A percentile compares a stretch with the other conserved stretches of the same genome.
Evolutionary conservation across 495 filamentous ascomycete species (phyloP).

Genomic region (Hypoxylon perforatum): DNA sequence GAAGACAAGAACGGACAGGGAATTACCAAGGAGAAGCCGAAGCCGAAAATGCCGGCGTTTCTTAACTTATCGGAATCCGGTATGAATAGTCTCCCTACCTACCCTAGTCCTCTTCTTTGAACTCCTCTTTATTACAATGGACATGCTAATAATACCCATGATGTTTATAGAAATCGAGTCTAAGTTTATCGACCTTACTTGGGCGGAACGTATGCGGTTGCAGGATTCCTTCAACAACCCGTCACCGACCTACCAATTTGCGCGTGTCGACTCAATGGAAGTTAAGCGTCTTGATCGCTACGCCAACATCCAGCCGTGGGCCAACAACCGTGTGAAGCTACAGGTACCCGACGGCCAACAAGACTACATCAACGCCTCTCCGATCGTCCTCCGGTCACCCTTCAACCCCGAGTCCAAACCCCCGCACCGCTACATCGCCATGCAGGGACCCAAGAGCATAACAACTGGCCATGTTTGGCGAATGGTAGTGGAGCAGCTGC

Average conservation of each 20-base stretch:
- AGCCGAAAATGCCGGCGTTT: slow-evolving; percentile 56
- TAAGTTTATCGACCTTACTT: slow-evolving; percentile 71
- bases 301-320: slow-evolving; percentile 85
- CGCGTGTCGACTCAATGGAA: slow-evolving; percentile 62
- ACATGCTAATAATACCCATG: slow-evolving; percentile 20
- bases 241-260: slow-evolving; percentile 65
- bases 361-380: slow-evolving; percentile 97
- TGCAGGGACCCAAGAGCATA: slow-evolving; percentile 82
- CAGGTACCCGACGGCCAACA: slow-evolving; percentile 80
- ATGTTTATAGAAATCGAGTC: slow-evolving; percentile 55
- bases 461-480: slow-evolving; percentile 87
- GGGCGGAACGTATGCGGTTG: slow-evolving; percentile 69
- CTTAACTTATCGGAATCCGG: slow-evolving; percentile 50
- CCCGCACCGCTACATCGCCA: slow-evolving; percentile 63
- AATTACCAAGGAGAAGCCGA: slow-evolving; percentile 24
- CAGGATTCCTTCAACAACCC: slow-evolving; percentile 54
- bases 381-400: slow-evolving; percentile 77
- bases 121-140: not conserved
- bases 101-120: not conserved
- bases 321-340: slow-evolving; percentile 84
- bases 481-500: slow-evolving; percentile 90
- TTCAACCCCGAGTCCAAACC: slow-evolving; percentile 57
- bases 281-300: slow-evolving; percentile 77
- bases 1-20: slow-evolving; percentile 35
- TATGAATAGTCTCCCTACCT: slow-evolving; percentile 23